A percentile compares a stretch with the other conserved stretches of the same genome.
Evolutionary conservation across 768 basidiomycete species (phyloP).

Genomic region (Postia placenta): DNA sequence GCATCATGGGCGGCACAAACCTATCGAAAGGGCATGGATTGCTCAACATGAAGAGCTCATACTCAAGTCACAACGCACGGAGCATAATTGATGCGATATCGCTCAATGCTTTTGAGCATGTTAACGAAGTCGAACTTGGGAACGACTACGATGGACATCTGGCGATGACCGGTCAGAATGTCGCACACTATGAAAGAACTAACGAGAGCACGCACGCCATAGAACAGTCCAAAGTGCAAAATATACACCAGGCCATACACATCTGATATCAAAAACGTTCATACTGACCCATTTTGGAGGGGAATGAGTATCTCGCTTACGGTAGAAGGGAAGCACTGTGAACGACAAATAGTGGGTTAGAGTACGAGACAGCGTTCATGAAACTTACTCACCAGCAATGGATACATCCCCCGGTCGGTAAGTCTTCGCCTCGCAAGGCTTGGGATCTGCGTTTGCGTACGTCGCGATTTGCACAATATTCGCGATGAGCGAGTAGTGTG

Average conservation of each 20-base stretch:
- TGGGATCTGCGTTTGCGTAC: slow-evolving; percentile 34
- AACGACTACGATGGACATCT: slow-evolving; percentile 27
- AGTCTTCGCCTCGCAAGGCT: not conserved
- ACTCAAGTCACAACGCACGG: slow-evolving; percentile 12
- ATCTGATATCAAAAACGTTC: slow-evolving; percentile 31
- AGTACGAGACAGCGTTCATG: too few species aligned
- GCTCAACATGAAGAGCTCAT: too few species aligned
- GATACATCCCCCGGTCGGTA: not conserved
- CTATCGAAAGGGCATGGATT: slow-evolving; percentile 26
- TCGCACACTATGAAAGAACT: not conserved
- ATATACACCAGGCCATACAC: slow-evolving; percentile 31
- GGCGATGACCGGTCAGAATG: not conserved
- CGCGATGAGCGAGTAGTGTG: slow-evolving; percentile 30
- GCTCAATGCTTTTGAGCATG: slow-evolving; percentile 29
- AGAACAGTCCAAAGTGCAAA: slow-evolving; percentile 23
- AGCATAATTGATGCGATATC: slow-evolving; percentile 37
- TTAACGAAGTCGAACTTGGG: slow-evolving; percentile 27
- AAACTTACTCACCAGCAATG: not conserved
- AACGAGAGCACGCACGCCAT: slow-evolving; percentile 18
- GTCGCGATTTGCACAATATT: slow-evolving; percentile 32
- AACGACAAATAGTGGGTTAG: too few species aligned
- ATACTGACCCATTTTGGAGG: too few species aligned
- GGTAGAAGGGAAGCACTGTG: slow-evolving; percentile 25
- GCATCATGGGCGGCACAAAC: slow-evolving; percentile 51
- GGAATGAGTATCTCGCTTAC: slow-evolving; percentile 12